A percentile compares a stretch with the other conserved stretches of the same genome.
These are phyloP conservation scores for Apophysomyces trapeziformis DNA, from an alignment of 371 early-diverging fungal genomes.

Conservation along the genomic window DNA sequence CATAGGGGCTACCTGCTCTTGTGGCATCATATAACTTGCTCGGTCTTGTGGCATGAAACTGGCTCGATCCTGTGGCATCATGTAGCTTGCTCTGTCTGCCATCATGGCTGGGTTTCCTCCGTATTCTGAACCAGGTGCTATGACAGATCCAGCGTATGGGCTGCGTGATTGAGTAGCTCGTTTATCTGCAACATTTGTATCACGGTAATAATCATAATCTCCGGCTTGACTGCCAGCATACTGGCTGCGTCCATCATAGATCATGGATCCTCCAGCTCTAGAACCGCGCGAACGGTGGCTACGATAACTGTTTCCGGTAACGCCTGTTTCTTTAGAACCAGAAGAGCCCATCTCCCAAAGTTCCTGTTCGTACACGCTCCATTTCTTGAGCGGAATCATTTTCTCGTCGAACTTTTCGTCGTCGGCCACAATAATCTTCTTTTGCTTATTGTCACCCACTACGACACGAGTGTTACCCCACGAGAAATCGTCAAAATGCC, in stretches of 20 bases:
- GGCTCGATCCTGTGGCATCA: constrained; percentile 18
- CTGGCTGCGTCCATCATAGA: constrained; percentile 46
- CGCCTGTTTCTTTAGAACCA: constrained; percentile 58
- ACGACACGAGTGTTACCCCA: constrained; percentile 93
- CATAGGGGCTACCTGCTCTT: constrained; percentile 2
- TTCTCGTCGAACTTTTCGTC: constrained; percentile 84
- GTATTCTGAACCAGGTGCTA: constrained; percentile 37
- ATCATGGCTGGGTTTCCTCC: constrained; percentile 23
- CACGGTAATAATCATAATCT: constrained; percentile 55
- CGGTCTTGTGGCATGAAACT: constrained; percentile 18
- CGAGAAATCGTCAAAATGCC: constrained; percentile 93
- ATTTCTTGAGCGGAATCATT: constrained; percentile 88
- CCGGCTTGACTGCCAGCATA: constrained; percentile 55
- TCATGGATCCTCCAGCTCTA: constrained; percentile 31
- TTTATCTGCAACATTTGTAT: constrained; percentile 36
- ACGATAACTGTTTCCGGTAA: constrained; percentile 46
- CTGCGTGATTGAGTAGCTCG: constrained; percentile 34
- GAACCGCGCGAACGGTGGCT: constrained; percentile 39
- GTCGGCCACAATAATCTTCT: constrained; percentile 68
- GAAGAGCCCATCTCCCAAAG: constrained; percentile 75
- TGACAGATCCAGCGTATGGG: constrained; percentile 36
- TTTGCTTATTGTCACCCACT: constrained; percentile 72
- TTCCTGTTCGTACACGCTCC: constrained; percentile 91
- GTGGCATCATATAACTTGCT: constrained; percentile 11
- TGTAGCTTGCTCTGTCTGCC: constrained; percentile 4